Evolutionary conservation across 805 yeast genomes (phyloP).

Genomic region (Alloascoidea africana): DNA sequence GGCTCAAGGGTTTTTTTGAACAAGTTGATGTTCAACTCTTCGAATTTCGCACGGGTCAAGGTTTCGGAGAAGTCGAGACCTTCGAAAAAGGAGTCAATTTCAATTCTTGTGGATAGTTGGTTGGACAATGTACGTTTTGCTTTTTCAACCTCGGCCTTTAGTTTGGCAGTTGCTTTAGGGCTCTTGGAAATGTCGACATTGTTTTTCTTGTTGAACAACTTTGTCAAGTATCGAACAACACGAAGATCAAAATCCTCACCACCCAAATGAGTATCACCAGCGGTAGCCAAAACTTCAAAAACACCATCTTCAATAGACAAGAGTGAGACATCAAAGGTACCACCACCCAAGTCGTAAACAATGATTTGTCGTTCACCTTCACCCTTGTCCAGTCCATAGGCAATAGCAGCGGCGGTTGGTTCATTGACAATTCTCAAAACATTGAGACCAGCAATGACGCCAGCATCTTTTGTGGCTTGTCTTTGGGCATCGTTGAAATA

Average conservation of each 20-base stretch:
- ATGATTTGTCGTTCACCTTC: slow-evolving; percentile 79
- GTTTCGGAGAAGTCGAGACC: slow-evolving; percentile 95
- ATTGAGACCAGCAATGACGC: slow-evolving; percentile 81
- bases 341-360: slow-evolving; percentile 94
- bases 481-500: slow-evolving; percentile 90
- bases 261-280: slow-evolving; percentile 95
- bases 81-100: slow-evolving; percentile 87
- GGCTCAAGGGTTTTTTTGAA: slow-evolving; percentile 94
- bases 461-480: slow-evolving; percentile 90
- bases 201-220: slow-evolving; percentile 86
- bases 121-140: slow-evolving; percentile 94
- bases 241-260: slow-evolving; percentile 93
- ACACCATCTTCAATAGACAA: slow-evolving; percentile 84
- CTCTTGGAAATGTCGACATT: slow-evolving; percentile 69
- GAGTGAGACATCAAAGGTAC: slow-evolving; percentile 88
- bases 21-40: slow-evolving; percentile 84
- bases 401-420: slow-evolving; percentile 97
- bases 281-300: slow-evolving; percentile 84
- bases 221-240: slow-evolving; percentile 75
- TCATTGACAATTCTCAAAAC: slow-evolving; percentile 83
- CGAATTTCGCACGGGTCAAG: slow-evolving; percentile 93
- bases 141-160: slow-evolving; percentile 96
- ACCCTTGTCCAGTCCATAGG: slow-evolving; percentile 77
- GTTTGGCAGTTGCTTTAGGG: slow-evolving; percentile 78
- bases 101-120: slow-evolving; percentile 90